Conservation (phyloP, 2,329 filamentous ascomycete genomes). For the Colletotrichum melonis region DNA sequence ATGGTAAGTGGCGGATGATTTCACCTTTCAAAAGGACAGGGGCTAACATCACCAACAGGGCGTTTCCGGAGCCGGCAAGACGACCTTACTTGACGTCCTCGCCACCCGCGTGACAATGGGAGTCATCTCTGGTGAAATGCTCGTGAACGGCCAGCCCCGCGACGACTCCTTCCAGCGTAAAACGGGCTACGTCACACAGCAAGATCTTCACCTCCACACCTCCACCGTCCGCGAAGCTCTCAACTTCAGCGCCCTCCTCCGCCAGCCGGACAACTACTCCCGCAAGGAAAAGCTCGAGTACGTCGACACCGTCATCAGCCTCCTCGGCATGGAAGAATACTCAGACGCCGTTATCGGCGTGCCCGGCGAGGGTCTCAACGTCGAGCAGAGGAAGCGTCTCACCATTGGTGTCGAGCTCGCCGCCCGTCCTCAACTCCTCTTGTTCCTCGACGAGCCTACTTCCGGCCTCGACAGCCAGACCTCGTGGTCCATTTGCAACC, state of each 20-base stretch:
- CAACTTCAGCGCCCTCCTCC: conserved; percentile 73
- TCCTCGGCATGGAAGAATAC: conserved; percentile 65
- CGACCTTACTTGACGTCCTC: conserved; percentile 70
- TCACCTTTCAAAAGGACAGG: too few relatives aligned
- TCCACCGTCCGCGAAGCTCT: conserved; percentile 70
- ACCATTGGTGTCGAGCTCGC: conserved; percentile 83
- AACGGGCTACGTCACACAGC: conserved; percentile 75
- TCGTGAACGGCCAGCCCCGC: conserved; percentile 71
- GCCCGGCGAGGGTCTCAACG: conserved; percentile 65
- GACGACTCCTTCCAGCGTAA: conserved; percentile 75
- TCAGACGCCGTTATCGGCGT: conserved; percentile 77
- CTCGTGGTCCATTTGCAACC: conserved; percentile 78
- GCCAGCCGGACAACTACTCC: conserved; percentile 70
- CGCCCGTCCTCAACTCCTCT: conserved; percentile 77
- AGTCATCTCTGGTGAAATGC: conserved; percentile 73
- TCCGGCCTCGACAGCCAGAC: conserved; percentile 81
- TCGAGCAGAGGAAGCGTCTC: conserved; percentile 64
- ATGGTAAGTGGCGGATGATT: conserved; percentile 59
- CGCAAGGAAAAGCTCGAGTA: conserved; percentile 41
- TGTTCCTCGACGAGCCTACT: conserved; percentile 85
- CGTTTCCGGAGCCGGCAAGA: conserved; percentile 44
- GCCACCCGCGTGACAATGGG: conserved; percentile 76
- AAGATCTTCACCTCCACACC: conserved; percentile 56
- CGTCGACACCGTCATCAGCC: conserved; percentile 43
- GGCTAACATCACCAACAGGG: conserved; percentile 15